Evolutionary conservation across 139 green algal species (phyloP), one percentile per base, ranked within the genome.

Genomic region (Raphidocelis subcapitata): DNA sequence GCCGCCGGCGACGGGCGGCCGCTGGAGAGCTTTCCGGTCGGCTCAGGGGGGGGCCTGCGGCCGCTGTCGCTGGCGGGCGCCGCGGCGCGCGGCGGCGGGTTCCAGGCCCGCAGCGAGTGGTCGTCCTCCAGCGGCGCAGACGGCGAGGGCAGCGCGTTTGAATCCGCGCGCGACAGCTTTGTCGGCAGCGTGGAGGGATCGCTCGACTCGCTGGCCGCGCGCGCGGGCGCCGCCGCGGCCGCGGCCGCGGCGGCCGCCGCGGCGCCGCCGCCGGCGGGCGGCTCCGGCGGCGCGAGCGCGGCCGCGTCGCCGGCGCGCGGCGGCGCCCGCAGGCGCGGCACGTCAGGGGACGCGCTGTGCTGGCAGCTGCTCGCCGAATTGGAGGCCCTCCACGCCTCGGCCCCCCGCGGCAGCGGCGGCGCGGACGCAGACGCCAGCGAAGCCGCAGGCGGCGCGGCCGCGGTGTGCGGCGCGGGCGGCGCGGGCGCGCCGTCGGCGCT

Each of bases 361-460:
- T 31, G 20, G 32, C 47, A 71, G 33, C 49, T 77, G 4, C 69
- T 77, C 32, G 47, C 49, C n/a, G 72, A 72, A 51, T 32, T 78
- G 5, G 72, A 66, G 52, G 49, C 63, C 35, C 61, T 78, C 15
- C 72, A 78, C 51, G 51, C 49, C 32, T 62, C 51, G 3, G 10
- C 62, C 12, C 5, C 4, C 61, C 3, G 41, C n/a, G 46, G 32
- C 23, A 51, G 33, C 52, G 47, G 37, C 51, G 51, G 20, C 28
- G 23, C 21, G 3, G 29, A 28, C 36, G 60, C 44, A 33, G 8
- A n/a, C 44, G 46, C 31, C 18, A 46, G 5, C 44, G 44, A 59
- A 31, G 24, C n/a, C 54, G 23, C 15, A 14, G 23, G 24, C 54
- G 54, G 10, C 12, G 54, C 23, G 54, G 54, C 10, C 54, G 54